Base-by-base conservation (phyloP, 768 basidiomycete species). In the Suillus hirtellus region DNA sequence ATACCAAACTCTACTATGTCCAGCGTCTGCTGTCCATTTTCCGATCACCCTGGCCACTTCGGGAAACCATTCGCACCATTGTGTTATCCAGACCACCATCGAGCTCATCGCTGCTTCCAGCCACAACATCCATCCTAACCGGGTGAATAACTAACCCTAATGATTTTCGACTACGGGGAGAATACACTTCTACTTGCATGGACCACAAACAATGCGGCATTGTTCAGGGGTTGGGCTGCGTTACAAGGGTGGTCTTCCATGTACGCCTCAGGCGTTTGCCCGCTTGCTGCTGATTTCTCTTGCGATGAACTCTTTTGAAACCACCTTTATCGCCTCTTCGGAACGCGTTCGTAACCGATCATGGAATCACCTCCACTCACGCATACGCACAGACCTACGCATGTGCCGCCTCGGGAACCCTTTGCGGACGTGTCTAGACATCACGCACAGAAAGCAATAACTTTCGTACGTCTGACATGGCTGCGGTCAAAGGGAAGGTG, bases 71-170 rank as follows among this genome's bases (percentile, higher is more conserved):
- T 75, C 72, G 65, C 52, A 60, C 61, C 68, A 64, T 65, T 44
- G 62, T 65, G 67, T 67, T 62, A 61, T 62, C 68, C 64, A 64
- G 47, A 65, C 69, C 70, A 67, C 76, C 79, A 73, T 66, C 63
- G 64, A 68, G 63, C 67, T 65, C 66, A 60, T 70, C 68, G 68
- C 72, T 73, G 65, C 64, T 77, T 76, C 72, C 77, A 82, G 80
- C 82, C 83, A 85, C 80, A 83, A 82, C 75, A 73, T 80, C 77
- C 80, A 76, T 80, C 79, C 78, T 72, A 72, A 68, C 71, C 70
- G 68, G 71, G 82, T 82, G 83, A 75, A 74, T 79, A 37, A 82
- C 83, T 86, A 87, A 87, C 86, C 86, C 84, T 86, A 87, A 81
- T 78, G 72, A 69, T 71, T 65, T 70, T 69, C 70, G 79, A 76